A percentile compares a stretch with the other conserved stretches of the same genome.
Conservation (phyloP, 2,329 filamentous ascomycete genomes). For the Ploettnerulaceae sp. region DNA sequence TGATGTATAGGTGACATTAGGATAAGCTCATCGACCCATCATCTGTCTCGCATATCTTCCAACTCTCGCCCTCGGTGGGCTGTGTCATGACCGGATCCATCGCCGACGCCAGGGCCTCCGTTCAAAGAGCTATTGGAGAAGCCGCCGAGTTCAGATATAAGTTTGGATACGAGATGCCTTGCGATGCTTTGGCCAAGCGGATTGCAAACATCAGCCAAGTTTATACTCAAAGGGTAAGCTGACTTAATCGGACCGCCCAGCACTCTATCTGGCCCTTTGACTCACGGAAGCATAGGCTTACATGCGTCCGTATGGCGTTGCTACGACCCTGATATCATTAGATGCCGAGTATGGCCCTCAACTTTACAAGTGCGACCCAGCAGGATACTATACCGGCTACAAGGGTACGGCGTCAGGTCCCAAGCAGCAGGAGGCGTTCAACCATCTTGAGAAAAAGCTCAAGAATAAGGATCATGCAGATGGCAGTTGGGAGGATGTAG, state of each 20-base stretch:
- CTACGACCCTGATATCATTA: constrained; percentile 89
- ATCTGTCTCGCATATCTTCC: constrained; percentile 97
- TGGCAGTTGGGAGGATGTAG: constrained; percentile 93
- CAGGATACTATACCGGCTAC: constrained; percentile 97
- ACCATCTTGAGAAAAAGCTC: constrained; percentile 98
- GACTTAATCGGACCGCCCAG: constrained; percentile 32
- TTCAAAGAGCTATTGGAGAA: constrained; percentile 88
- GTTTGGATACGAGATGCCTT: constrained; percentile 99
- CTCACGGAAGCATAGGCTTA: constrained; percentile 59
- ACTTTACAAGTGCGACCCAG: constrained; percentile 97
- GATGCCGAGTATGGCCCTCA: constrained; percentile 90
- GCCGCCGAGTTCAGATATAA: constrained; percentile 98
- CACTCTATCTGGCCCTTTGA: constrained; percentile 20
- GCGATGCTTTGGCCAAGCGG: constrained; percentile 92
- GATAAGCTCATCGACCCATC: constrained; percentile 98
- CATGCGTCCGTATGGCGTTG: constrained; percentile 96
- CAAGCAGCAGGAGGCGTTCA: constrained; percentile 97
- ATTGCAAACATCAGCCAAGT: constrained; percentile 99
- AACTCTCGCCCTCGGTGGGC: constrained; percentile 90
- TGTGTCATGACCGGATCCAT: constrained; percentile 99
- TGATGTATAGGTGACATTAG: constrained; percentile 43
- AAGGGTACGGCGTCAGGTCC: constrained; percentile 96
- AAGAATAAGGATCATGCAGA: constrained; percentile 97
- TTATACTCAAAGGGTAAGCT: constrained; percentile 86
- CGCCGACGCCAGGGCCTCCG: constrained; percentile 89